phyloP scores from a whole-genome alignment of 148 eudicot genomes.

The Amaranthus hypochondriacus region DNA sequence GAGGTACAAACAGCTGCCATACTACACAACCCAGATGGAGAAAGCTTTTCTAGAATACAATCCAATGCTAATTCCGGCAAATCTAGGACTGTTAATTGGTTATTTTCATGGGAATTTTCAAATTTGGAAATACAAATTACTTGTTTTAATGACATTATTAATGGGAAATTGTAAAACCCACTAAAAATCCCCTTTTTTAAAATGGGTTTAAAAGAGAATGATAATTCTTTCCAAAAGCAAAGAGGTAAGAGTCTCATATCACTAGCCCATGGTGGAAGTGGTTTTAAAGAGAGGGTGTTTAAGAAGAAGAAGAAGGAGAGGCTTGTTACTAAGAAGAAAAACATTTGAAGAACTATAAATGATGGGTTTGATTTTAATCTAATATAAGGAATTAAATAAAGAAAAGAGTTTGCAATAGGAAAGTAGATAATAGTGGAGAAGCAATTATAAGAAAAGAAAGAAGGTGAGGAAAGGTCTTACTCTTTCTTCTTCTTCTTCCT shows the following conservation, averaged over 20 bases:
- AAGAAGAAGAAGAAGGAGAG: constrained; percentile 58
- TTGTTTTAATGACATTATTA: constrained; percentile 35
- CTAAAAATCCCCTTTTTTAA: constrained; percentile 27
- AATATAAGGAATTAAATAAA: constrained; percentile 16
- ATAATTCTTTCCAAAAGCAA: constrained; percentile 59
- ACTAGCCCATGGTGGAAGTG: constrained; percentile 65
- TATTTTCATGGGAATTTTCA: constrained; percentile 26
- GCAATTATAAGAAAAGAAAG: constrained; percentile 4
- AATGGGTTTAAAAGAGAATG: constrained; percentile 18
- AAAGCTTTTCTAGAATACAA: constrained; percentile 78
- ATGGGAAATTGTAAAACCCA: constrained; percentile 14
- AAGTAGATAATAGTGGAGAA: constrained; percentile 19
- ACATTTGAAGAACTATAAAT: constrained; percentile 34
- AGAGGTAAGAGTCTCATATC: constrained; percentile 60
- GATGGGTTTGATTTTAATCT: not conserved
- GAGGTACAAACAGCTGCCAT: constrained; percentile 69
- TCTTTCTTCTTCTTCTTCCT: constrained; percentile 10
- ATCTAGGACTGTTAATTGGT: constrained; percentile 48
- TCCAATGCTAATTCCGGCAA: constrained; percentile 86
- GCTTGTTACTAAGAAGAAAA: constrained; percentile 67
- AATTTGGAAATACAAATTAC: constrained; percentile 24
- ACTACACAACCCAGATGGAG: constrained; percentile 64
- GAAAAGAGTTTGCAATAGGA: no score
- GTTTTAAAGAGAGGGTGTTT: constrained; percentile 63
- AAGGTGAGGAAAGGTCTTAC: constrained; percentile 16